A percentile compares a stretch with the other conserved stretches of the same genome.
phyloP scores from a whole-genome alignment of 2,329 filamentous ascomycete species.

The Hypoxylon sp. region DNA sequence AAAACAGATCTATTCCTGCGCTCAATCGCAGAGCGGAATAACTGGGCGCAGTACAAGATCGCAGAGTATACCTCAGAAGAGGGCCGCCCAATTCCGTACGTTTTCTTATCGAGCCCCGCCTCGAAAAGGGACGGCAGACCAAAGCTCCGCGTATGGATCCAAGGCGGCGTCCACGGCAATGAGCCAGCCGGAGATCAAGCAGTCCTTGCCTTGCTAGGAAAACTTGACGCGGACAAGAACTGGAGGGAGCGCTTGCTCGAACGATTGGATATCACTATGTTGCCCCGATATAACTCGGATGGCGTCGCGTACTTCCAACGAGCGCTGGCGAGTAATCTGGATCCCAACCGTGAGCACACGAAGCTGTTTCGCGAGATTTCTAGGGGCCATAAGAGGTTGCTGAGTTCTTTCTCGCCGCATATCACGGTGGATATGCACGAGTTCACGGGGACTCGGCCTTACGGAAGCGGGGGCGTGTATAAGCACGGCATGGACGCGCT shows the following conservation, averaged over 20 bases:
- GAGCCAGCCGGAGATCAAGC: constrained; percentile 51
- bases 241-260: constrained; percentile 48
- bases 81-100: constrained; percentile 49
- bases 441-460: constrained; percentile 51
- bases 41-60: constrained; percentile 51
- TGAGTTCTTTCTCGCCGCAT: constrained; percentile 53
- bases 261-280: constrained; percentile 46
- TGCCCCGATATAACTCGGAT: constrained; percentile 51
- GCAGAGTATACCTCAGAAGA: constrained; percentile 54
- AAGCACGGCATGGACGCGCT: constrained; percentile 53
- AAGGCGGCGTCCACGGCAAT: constrained; percentile 51
- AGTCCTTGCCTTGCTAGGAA: constrained; percentile 49
- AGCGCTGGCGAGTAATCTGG: constrained; percentile 49
- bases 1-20: constrained; percentile 49
- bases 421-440: constrained; percentile 56
- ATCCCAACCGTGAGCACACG: constrained; percentile 52
- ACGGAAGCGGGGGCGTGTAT: constrained; percentile 46
- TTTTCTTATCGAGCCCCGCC: constrained; percentile 47
- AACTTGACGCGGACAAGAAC: constrained; percentile 46
- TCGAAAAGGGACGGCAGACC: not conserved
- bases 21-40: constrained; percentile 49
- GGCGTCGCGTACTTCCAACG: constrained; percentile 52
- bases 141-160: constrained; percentile 52
- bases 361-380: constrained; percentile 54
- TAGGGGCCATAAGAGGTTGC: constrained; percentile 51